Conservation (phyloP, 2,329 filamentous ascomycete genomes). For the Botryotinia calthae region DNA sequence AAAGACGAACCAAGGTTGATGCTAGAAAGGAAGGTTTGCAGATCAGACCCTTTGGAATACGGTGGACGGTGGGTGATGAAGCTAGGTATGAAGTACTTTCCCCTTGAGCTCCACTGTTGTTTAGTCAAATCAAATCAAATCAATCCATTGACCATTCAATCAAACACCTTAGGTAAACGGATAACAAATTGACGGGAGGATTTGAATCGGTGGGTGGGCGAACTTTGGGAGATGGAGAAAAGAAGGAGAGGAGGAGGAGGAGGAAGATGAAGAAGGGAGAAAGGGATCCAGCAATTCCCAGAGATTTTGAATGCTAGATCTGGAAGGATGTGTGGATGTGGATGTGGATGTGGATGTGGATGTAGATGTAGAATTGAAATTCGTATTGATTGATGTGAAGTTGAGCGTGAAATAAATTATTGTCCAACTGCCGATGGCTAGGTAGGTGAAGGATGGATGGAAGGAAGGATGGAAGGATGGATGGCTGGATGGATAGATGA, state of each 20-base stretch:
- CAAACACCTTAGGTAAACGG: neutral
- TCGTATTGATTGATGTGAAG: neutral
- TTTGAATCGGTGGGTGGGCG: neutral
- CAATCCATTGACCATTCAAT: slow-evolving; percentile 9
- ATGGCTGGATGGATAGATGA: neutral
- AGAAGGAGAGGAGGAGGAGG: neutral
- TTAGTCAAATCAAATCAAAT: slow-evolving; percentile 13
- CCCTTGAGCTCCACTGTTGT: slow-evolving; percentile 3
- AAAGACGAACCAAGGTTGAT: slow-evolving; percentile 10
- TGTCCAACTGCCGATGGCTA: neutral
- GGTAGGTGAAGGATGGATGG: neutral
- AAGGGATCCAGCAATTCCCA: neutral
- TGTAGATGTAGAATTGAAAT: neutral
- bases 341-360: too few relatives aligned
- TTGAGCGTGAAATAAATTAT: neutral
- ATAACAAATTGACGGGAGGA: neutral
- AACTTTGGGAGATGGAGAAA: neutral
- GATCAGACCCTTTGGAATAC: slow-evolving; percentile 20
- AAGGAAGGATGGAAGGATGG: neutral
- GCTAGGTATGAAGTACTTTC: slow-evolving; percentile 14
- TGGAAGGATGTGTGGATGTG: neutral
- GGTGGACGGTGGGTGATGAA: slow-evolving; percentile 5
- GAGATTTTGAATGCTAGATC: neutral
- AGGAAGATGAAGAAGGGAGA: neutral
- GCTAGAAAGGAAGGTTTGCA: slow-evolving; percentile 15